Evolutionary conservation across 139 green algal species (phyloP), one percentile per base, ranked within the genome.

Genomic region (Chlamydomonas sp.): DNA sequence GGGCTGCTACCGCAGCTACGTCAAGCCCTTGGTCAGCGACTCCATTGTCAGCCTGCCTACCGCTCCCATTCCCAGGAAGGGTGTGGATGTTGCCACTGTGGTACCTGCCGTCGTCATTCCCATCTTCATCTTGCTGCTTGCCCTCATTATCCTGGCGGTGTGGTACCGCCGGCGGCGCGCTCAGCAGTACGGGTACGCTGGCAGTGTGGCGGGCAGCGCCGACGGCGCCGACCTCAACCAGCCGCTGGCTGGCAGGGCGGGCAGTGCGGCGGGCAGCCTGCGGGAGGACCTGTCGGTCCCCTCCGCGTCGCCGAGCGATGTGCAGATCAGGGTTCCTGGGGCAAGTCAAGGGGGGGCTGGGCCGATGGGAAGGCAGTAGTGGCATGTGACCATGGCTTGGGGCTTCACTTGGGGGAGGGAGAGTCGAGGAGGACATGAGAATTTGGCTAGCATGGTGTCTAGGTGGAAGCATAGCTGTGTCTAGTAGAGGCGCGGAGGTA

Each of bases 61-160:
- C 58, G 7, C 10, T 3, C 63, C n/a, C 18, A 1, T 14, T 0
- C 5, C 62, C 63, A 75, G 31, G 57, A 63, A 18, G 20, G 69
- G 78, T 3, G 69, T 84, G 3, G 15, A 9, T 3, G 80, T 14
- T 0, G 63, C 16, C 14, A 18, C 75, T 1, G 67, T 90, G 3
- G 86, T 87, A 12, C 86, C 86, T 1, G 86, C 86, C 20, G 72
- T 90, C 4, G 80, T 90, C 15, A 20, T 90, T 9, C 86, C 86
- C 57, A 57, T 68, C 2, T 73, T 87, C 10, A 74, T 74, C 20
- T 64, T 90, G 75, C 75, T 88, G 18, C 1, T 69, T 2, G 84
- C 63, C 2, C 20, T 82, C 2, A 4, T 83, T 18, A 2, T 78
- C 3, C 31, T 67, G 2, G 58, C 77, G 1, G 75, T 73, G 5